phyloP scores from a whole-genome alignment of 1,284 basidiomycete species.

The Xanthoconium separans region DNA sequence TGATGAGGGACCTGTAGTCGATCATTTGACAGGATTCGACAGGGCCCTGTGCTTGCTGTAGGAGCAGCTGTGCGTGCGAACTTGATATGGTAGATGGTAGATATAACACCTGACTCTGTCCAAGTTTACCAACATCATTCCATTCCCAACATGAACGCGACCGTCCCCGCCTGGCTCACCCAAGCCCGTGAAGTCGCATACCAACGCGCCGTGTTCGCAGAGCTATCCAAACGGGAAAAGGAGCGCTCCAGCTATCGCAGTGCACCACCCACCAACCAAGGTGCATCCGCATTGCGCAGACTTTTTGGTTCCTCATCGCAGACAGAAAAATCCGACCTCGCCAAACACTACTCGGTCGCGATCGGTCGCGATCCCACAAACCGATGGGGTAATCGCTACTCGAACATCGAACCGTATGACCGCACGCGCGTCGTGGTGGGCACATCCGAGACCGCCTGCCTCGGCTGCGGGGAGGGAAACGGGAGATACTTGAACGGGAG shows the following conservation, averaged over 20 bases:
- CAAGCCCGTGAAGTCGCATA: slow-evolving; percentile 12
- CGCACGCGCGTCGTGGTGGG: slow-evolving; percentile 64
- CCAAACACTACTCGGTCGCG: slow-evolving; percentile 55
- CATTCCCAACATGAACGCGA: neutral
- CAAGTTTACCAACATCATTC: neutral
- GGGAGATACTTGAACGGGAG: slow-evolving; percentile 79
- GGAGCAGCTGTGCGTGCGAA: slow-evolving; percentile 20
- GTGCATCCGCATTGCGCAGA: slow-evolving; percentile 7
- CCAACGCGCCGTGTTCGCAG: slow-evolving; percentile 13
- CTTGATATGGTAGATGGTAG: neutral
- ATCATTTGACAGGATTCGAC: slow-evolving; percentile 8
- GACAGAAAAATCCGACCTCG: slow-evolving; percentile 23
- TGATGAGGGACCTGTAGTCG: slow-evolving; percentile 20
- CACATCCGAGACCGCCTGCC: slow-evolving; percentile 13
- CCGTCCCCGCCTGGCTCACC: slow-evolving; percentile 22
- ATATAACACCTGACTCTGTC: neutral
- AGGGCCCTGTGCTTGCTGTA: neutral
- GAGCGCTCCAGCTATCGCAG: slow-evolving; percentile 23
- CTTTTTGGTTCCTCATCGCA: slow-evolving; percentile 30
- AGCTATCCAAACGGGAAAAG: slow-evolving; percentile 26
- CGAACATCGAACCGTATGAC: slow-evolving; percentile 75
- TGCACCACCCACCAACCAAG: neutral
- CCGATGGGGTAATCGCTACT: slow-evolving; percentile 62
- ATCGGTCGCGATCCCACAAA: slow-evolving; percentile 48
- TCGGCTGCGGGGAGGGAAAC: slow-evolving; percentile 26